Evolutionary conservation across 225 moss, liverwort and hornwort species (phyloP), one percentile per base, ranked within the genome.

Genomic region (Marchantia paleacea): DNA sequence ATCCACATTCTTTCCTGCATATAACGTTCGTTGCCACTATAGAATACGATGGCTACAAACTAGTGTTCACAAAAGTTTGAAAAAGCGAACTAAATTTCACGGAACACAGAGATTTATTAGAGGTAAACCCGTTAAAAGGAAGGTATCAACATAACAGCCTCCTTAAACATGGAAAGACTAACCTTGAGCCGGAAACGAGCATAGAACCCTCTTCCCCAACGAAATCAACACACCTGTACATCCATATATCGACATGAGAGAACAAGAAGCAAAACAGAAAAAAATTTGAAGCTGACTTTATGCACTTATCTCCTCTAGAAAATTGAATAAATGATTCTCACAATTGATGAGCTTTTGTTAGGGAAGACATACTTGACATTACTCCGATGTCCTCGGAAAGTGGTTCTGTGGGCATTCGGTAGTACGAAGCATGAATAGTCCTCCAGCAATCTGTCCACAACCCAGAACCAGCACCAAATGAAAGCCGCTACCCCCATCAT

Each of bases 361-460:
- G 31, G 47, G 20, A 51, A 8, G 60, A 83, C 93, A 55, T 86
- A 95, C 96, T 96, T 96, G 76, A 96, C 94, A 83, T 96, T 94
- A 85, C 87, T 91, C 78, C 87, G 88, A 85, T 96, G 96, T 69
- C 96, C 94, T 80, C 89, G 82, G 83, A 91, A 96, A 76, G 92
- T 94, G 79, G 83, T 92, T 82, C 87, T 93, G 81, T 86, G 94
- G n/a, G 96, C 90, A 86, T 96, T 96, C 76, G 96, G 96, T 80
- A 96, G 92, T 76, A 96, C 93, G 84, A 96, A 96, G 87, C 96
- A 96, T 64, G 93, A 88, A 83, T 96, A 96, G 87, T 96, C 96
- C 88, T 94, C 96, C 69, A 96, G 92, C 89, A 96, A 92, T 86
- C 95, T 93, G 95, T 85, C 80, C 80, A 88, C 80, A 88, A 78